Conservation (phyloP, 805 yeast genomes). For the Saturnispora ahearnii region DNA sequence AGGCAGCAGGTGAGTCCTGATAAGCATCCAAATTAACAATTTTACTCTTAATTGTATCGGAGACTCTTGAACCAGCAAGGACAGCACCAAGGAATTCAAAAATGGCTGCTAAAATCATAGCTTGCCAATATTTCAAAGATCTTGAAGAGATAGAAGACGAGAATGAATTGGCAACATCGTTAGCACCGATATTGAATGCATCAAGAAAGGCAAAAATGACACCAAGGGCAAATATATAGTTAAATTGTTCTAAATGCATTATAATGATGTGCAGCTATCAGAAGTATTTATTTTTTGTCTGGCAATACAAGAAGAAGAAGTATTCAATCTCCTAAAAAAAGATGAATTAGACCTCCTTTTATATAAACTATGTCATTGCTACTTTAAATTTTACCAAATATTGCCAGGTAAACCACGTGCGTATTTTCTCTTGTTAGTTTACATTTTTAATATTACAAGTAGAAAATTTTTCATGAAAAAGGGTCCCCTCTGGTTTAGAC, state of each 20-base stretch:
- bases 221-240: conserved; percentile 60
- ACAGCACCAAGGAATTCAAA: conserved; percentile 73
- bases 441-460: no score
- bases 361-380: no score
- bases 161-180: conserved; percentile 74
- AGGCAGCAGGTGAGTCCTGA: conserved; percentile 51
- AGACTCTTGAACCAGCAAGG: conserved; percentile 63
- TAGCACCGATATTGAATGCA: conserved; percentile 76
- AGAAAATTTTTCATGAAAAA: no score
- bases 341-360: no score
- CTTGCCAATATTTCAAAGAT: conserved; percentile 64
- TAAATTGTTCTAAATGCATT: conserved; percentile 40
- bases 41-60: conserved; percentile 61
- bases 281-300: no score
- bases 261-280: no score
- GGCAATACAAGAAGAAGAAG: no score
- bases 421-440: no score
- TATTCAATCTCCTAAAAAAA: no score
- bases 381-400: no score
- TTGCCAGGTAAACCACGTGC: no score
- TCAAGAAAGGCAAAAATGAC: conserved; percentile 67
- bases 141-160: conserved; percentile 68
- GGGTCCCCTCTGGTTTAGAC: no score
- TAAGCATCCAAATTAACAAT: conserved; percentile 47
- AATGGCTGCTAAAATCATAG: conserved; percentile 60